Evolutionary conservation across 495 filamentous ascomycete species (phyloP), one percentile per base, ranked within the genome.

Genomic region (Penicillium paxilli): DNA sequence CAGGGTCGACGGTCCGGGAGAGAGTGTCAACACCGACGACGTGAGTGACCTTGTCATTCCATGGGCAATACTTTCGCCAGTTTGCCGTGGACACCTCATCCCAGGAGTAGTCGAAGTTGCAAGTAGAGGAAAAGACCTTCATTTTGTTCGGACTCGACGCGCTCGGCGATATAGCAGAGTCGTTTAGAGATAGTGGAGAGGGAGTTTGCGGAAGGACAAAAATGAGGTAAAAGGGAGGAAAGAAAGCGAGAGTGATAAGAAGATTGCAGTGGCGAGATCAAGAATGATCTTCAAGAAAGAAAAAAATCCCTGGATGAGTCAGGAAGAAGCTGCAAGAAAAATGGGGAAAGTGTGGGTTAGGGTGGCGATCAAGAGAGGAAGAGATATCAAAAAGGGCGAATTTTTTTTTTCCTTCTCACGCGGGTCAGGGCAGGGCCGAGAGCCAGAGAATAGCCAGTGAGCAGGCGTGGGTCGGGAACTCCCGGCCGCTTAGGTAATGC

Each of bases 1-100:
- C 66, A 0, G 87, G 75, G 63, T 98, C 94, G 47, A 98, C 81
- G n/a, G 65, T 68, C 32, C 95, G 86, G 35, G 85, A 87, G 51
- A 98, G 68, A 4, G 93, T 98, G 73, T 98, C 94, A 54, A 98
- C 95, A 58, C 89, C 91, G 49, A 96, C 80, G 42, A 98, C 94
- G 69, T 98, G 94, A 23, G 89, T 89, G 1, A 87, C 89, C 71
- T 95, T 92, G 59, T 96, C 84, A 75, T 98, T 98, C 94, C 94
- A 97, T 26, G 92, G 91, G 69, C 90, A 95, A 77, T 98, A 98
- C 73, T 98, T 98, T 45, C 86, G 86, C 94, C 94, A 98, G 81
- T 98, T 98, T 60, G 88, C 91, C n/a, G 91, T 90, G n/a, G 92
- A 96, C 28, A 98, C 95, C 71, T 97, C 95, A 60, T 92, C 88